Evolutionary conservation across 2,329 filamentous ascomycete species (phyloP), one percentile per base, ranked within the genome.

Genomic region (Apiospora koreana): DNA sequence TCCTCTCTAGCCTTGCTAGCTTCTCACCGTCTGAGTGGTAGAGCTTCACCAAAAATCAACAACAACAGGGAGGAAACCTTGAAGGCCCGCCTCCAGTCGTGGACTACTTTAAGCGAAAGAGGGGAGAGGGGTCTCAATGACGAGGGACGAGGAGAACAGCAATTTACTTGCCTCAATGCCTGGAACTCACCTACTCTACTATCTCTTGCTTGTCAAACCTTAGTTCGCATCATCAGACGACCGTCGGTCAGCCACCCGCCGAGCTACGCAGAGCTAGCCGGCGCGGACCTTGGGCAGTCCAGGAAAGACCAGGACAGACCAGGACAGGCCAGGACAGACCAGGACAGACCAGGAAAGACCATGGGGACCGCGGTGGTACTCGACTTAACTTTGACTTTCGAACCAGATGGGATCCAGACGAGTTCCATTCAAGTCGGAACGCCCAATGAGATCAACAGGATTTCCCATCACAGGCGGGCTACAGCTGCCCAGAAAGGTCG

Each of bases 51-150:
- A 35, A 18, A 21, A 58, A 31, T 21, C 28, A 18, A 58, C 14
- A 54, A 31, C 2, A 54, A 54, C 50, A 58, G 50, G 50, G 50
- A 58, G 54, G 18, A 8, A 62, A 12, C 54, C 54, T n/a, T 62
- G 54, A 9, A 62, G 54, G 18, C 31, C 54, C 54, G 28, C 28
- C 54, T 58, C 50, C 50, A 58, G 50, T 58, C 16, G 3, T 25
- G 50, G 50, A 16, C 28, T 28, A 35, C 50, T 35, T 21, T 35
- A 21, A n/a, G 50, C 28, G 50, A 58, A 58, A 58, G 50, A 58
- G 50, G 50, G 50, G 50, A 58, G 50, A 58, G 50, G 50, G 50
- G 50, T 21, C 50, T 28, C 50, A 58, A 58, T 58, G 50, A 58
- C 50, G 50, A 58, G 50, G 25, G 50, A 25, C 48, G 31, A 58